A percentile compares a stretch with the other conserved stretches of the same genome.
These are phyloP conservation scores for Theileria annulata DNA, from an alignment of 169 alveolate genomes.

Conservation along the genomic window DNA sequence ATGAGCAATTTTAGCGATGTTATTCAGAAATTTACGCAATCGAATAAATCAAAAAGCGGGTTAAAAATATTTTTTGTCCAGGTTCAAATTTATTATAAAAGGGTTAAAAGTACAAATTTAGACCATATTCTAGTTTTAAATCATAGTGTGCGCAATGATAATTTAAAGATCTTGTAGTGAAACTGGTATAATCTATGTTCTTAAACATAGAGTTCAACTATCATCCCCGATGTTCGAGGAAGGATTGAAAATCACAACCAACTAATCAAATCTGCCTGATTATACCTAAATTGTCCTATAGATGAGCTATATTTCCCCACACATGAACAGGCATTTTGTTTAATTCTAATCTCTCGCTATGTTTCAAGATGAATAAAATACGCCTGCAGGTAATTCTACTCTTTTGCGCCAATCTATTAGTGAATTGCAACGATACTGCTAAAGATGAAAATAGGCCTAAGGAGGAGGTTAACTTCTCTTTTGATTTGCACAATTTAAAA, in stretches of 20 bases:
- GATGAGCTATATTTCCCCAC: constrained; percentile 1
- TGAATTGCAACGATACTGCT: not conserved
- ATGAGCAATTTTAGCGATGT: not conserved
- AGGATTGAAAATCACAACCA: not conserved
- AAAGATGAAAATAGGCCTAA: not conserved
- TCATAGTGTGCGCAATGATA: not conserved
- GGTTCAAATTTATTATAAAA: not conserved
- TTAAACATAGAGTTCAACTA: not conserved
- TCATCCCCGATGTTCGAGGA: not conserved
- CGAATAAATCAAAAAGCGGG: not conserved
- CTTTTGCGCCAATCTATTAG: not conserved
- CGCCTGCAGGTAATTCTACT: not conserved
- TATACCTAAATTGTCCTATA: not conserved
- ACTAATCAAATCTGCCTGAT: not conserved
- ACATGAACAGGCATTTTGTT: not conserved
- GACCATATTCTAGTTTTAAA: not conserved
- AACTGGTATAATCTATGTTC: not conserved
- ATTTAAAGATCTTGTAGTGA: not conserved
- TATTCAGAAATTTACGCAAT: not conserved
- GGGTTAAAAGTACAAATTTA: not conserved
- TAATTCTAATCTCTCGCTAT: not conserved
- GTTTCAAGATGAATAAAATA: not conserved
- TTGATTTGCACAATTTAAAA: not conserved
- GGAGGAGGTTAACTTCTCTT: not conserved
- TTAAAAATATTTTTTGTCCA: not conserved